phyloP scores from a whole-genome alignment of 78 protist species.

The Cavenderia fasciculata region DNA sequence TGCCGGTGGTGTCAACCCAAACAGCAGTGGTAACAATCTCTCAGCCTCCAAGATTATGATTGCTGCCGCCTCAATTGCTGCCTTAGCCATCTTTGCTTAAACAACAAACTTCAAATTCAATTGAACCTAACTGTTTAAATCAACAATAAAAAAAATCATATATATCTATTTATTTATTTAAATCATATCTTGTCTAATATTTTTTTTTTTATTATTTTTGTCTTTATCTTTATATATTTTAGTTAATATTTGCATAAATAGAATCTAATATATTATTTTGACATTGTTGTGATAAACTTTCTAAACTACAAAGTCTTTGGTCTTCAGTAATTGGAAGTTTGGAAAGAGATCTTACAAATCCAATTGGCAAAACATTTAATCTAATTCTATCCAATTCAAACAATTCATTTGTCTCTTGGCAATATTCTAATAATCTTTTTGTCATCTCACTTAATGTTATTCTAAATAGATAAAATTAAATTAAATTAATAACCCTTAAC shows the following conservation, averaged over 20 bases:
- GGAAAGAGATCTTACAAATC: background rate
- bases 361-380: background rate
- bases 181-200: background rate
- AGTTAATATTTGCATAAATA: conserved; percentile 5
- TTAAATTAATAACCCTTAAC: background rate
- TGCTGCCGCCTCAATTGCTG: background rate
- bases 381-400: background rate
- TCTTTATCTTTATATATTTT: background rate
- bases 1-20: too few relatives aligned
- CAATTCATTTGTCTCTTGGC: background rate
- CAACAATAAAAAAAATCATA: background rate
- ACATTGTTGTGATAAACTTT: conserved; percentile 31
- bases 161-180: background rate
- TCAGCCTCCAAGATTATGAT: background rate
- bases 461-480: background rate
- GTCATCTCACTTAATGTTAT: background rate
- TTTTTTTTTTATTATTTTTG: background rate
- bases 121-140: too few relatives aligned
- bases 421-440: background rate
- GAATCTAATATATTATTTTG: conserved; percentile 24
- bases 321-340: conserved; percentile 33
- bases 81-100: conserved; percentile 21
- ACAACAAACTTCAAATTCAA: too few relatives aligned
- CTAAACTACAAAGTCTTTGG: conserved; percentile 5
- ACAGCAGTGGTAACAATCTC: background rate